A percentile compares a stretch with the other conserved stretches of the same genome.
These are phyloP conservation scores for Ganoderma boninense DNA, from an alignment of 1,284 basidiomycete genomes.

Conservation along the genomic window DNA sequence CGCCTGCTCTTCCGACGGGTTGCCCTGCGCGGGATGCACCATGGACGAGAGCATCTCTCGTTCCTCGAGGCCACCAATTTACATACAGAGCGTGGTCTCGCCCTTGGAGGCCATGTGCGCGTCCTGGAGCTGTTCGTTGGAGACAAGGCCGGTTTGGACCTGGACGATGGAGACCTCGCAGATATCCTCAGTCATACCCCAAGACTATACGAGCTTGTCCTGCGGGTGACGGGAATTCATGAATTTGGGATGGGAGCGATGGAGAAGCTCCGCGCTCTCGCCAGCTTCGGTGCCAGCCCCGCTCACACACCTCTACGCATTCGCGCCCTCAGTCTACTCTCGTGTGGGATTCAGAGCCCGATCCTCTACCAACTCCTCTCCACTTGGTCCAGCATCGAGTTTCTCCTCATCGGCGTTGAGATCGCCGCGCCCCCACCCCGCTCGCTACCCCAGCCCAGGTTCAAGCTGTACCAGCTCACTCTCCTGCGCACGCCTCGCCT, in stretches of 20 bases:
- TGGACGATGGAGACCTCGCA: slow-evolving; percentile 32
- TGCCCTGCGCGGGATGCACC: slow-evolving; percentile 12
- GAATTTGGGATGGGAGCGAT: slow-evolving; percentile 39
- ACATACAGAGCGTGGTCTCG: slow-evolving; percentile 18
- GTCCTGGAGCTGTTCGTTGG: slow-evolving; percentile 33
- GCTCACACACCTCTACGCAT: slow-evolving; percentile 32
- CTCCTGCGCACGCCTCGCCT: slow-evolving; percentile 46
- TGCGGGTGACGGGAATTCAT: slow-evolving; percentile 42
- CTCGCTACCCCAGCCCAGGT: slow-evolving; percentile 20
- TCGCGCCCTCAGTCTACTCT: slow-evolving; percentile 48
- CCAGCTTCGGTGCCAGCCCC: background rate
- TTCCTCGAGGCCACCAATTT: slow-evolving; percentile 27
- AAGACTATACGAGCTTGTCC: slow-evolving; percentile 48
- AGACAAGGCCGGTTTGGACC: slow-evolving; percentile 11
- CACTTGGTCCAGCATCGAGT: slow-evolving; percentile 49
- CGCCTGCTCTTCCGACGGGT: slow-evolving; percentile 49
- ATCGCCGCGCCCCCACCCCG: slow-evolving; percentile 44
- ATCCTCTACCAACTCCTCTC: slow-evolving; percentile 53
- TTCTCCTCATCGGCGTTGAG: slow-evolving; percentile 51
- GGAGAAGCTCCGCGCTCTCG: slow-evolving; percentile 35
- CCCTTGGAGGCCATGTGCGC: slow-evolving; percentile 32
- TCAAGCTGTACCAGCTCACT: slow-evolving; percentile 51
- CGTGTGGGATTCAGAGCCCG: slow-evolving; percentile 53
- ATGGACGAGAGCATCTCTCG: slow-evolving; percentile 11
- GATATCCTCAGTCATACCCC: slow-evolving; percentile 44